Percentiles rank a stretch among this genome's conserved stretches.
phyloP scores from a whole-genome alignment of 768 basidiomycete species.

The Agrocybe pediades region DNA sequence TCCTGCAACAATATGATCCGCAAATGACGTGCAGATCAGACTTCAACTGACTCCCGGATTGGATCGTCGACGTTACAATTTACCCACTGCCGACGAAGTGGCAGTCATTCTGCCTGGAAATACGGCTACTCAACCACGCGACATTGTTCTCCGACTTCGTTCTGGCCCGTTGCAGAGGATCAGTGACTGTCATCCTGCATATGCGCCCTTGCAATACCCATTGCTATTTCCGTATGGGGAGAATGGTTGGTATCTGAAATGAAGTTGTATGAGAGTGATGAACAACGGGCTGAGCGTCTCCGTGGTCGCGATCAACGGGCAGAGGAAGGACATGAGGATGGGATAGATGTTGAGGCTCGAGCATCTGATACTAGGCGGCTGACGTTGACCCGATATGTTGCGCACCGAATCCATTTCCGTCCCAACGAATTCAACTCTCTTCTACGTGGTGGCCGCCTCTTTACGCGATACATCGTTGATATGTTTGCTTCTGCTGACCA shows the following conservation, averaged over 20 bases:
- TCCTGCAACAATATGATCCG: constrained; percentile 23
- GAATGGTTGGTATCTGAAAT: constrained; percentile 26
- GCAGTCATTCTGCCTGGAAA: constrained; percentile 17
- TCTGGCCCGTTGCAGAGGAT: constrained; percentile 16
- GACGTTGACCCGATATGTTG: constrained; percentile 1
- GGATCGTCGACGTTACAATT: constrained; percentile 30
- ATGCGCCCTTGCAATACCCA: constrained; percentile 22
- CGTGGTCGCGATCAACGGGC: not conserved
- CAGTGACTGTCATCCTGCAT: constrained; percentile 22
- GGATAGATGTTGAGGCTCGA: not conserved
- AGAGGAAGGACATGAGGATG: not conserved
- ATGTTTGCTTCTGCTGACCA: constrained; percentile 42
- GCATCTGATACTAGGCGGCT: not conserved
- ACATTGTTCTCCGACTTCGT: constrained; percentile 18
- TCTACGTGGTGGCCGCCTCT: constrained; percentile 20
- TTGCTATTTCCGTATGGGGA: constrained; percentile 24
- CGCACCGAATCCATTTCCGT: constrained; percentile 3
- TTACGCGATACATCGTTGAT: constrained; percentile 42
- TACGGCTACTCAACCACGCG: constrained; percentile 8
- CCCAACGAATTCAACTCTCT: constrained; percentile 4
- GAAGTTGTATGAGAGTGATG: not conserved
- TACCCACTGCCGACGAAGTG: too few species aligned
- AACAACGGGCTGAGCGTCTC: not conserved
- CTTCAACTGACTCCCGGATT: not conserved
- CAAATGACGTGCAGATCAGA: not conserved